Base-by-base conservation (phyloP, 495 filamentous ascomycete genomes). In the Arthonia radiata region DNA sequence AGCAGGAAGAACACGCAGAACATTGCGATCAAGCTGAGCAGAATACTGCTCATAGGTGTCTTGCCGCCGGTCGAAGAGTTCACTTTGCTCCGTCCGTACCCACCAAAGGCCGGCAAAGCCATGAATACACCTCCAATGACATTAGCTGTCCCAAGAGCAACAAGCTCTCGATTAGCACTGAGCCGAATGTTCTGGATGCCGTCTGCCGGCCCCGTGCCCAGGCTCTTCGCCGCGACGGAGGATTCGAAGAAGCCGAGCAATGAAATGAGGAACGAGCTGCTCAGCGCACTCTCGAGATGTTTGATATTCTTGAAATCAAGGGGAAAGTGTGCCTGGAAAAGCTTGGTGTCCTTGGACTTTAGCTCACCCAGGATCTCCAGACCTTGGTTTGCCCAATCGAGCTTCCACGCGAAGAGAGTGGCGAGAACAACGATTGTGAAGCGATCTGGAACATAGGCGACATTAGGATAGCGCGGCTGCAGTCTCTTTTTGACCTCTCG, bases 201-300 rank as follows among this genome's bases (percentile, higher is more conserved):
- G 36, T 64, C 58, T 14, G 12, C 13, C 7, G 24, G 28, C 10
- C 47, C 49, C 6, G 55, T 57, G 5, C 71, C 75, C 2, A 99
- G 49, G 31, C 71, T 76, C 48, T 94, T 94, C 17, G 86, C 89
- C 1, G 86, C 86, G n/a, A 99, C 80, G 0, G 81, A 90, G 15
- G 78, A 90, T 53, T 99, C 86, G 38, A 99, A 99, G 56, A 99
- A 99, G 12, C 86, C 86, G 4, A 99, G 65, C 13, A 99, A 56
- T 3, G 81, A 78, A 30, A 99, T 93, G 17, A 94, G 54, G 37
- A 99, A 90, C 0, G 86, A 71, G 1, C 89, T 93, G 31, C 74
- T 69, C 60, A 92, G 70, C 9, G 80, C 72, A 29, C 81, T 71
- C n/a, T 69, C 66, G 23, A 91, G 67, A 39, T 91, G 67, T 9